Evolutionary conservation across 2,329 filamentous ascomycete species (phyloP).

Genomic region (Pestalotiopsis sp.): DNA sequence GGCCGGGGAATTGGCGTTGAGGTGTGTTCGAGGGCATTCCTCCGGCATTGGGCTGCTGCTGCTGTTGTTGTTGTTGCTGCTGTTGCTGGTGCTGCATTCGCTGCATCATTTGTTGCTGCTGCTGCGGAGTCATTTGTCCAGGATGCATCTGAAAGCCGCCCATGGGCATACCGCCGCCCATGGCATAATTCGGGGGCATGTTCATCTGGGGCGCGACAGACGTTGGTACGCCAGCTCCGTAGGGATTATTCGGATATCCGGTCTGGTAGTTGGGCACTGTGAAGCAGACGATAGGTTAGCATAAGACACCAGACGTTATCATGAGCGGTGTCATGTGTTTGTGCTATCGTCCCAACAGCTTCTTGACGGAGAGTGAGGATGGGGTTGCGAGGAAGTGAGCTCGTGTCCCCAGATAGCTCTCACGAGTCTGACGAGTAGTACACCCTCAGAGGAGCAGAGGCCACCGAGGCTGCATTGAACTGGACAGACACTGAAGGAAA

Average conservation of each 20-base stretch:
- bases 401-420: slow-evolving; percentile 15
- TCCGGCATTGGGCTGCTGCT: slow-evolving; percentile 33
- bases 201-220: slow-evolving; percentile 51
- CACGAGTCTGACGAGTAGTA: background rate
- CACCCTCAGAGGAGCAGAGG: background rate
- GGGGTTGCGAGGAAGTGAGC: slow-evolving; percentile 2
- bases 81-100: slow-evolving; percentile 27
- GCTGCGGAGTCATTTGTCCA: slow-evolving; percentile 44
- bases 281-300: slow-evolving; percentile 23
- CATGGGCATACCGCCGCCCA: slow-evolving; percentile 51
- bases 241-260: slow-evolving; percentile 59
- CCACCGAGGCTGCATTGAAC: no score
- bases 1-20: slow-evolving; percentile 37
- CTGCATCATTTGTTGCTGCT: slow-evolving; percentile 32
- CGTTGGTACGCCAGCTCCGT: slow-evolving; percentile 53
- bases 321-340: slow-evolving; percentile 5
- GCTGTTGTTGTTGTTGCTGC: slow-evolving; percentile 22
- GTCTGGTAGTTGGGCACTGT: slow-evolving; percentile 58
- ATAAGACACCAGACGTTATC: slow-evolving; percentile 8
- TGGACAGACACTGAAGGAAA: background rate
- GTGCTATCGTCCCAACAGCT: slow-evolving; percentile 10
- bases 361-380: slow-evolving; percentile 10
- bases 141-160: slow-evolving; percentile 58
- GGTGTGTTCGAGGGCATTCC: slow-evolving; percentile 37
- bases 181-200: slow-evolving; percentile 57